Conservation (phyloP, 1,284 basidiomycete genomes). For the Sparassis latifolia region DNA sequence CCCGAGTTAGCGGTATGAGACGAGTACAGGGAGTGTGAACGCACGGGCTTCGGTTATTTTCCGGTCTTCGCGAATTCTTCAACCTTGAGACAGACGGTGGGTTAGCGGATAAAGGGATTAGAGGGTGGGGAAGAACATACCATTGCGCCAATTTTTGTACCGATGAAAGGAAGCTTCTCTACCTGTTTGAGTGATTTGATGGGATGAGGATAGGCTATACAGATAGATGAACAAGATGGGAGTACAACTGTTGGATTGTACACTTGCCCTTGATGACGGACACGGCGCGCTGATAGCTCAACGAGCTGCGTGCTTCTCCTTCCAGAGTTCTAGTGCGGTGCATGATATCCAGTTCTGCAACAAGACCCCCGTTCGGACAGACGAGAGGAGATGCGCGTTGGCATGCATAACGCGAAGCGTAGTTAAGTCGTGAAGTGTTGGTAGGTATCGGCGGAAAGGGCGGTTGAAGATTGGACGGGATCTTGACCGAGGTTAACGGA, state of each 20-base stretch:
- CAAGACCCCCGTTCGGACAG: constrained; percentile 60
- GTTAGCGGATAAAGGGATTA: background rate
- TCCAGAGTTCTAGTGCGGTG: constrained; percentile 53
- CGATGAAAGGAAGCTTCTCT: constrained; percentile 50
- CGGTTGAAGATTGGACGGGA: constrained; percentile 21
- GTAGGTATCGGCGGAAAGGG: constrained; percentile 20
- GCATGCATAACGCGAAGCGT: constrained; percentile 49
- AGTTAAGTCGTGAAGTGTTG: constrained; percentile 20
- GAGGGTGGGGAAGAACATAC: constrained; percentile 27
- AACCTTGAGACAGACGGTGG: constrained; percentile 34
- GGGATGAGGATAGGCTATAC: constrained; percentile 53
- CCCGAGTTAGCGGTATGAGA: background rate
- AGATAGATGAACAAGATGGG: no score
- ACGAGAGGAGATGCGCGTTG: constrained; percentile 54
- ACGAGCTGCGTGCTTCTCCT: constrained; percentile 53
- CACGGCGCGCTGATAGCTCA: constrained; percentile 64
- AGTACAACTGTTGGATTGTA: no score
- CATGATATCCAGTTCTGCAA: constrained; percentile 51
- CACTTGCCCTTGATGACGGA: constrained; percentile 61
- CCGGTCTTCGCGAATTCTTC: constrained; percentile 50
- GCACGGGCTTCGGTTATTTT: constrained; percentile 54
- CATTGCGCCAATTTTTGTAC: constrained; percentile 53
- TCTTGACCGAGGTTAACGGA: background rate
- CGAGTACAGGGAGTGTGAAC: constrained; percentile 15
- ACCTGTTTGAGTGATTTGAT: constrained; percentile 46